Evolutionary conservation across 2,329 filamentous ascomycete genomes (phyloP).

Genomic region (Claviceps digitariae): DNA sequence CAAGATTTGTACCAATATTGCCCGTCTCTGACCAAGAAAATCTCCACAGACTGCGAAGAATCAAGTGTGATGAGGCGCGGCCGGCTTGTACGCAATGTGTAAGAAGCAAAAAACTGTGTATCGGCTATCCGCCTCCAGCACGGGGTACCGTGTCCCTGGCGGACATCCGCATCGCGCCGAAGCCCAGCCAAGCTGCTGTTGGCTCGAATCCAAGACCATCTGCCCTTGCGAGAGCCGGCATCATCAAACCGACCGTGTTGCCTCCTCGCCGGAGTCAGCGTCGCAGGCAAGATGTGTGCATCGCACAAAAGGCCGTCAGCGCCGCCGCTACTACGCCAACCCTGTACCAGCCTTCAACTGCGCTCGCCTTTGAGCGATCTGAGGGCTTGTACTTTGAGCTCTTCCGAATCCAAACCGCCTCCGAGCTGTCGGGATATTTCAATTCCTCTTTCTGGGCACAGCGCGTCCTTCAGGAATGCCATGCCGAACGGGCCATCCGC

Average conservation of each 20-base stretch:
- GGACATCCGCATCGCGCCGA: constrained; percentile 36
- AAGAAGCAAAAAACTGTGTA: constrained; percentile 42
- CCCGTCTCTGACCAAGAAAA: neutral
- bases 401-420: constrained; percentile 47
- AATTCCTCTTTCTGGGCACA: constrained; percentile 52
- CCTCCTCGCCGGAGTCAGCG: constrained; percentile 19
- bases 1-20: neutral
- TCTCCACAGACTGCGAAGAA: constrained; percentile 37
- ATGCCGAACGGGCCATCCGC: constrained; percentile 45
- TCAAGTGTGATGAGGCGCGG: constrained; percentile 53
- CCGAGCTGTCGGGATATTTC: constrained; percentile 53
- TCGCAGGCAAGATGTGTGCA: constrained; percentile 4
- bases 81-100: constrained; percentile 48
- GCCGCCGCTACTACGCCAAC: constrained; percentile 11
- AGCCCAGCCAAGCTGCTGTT: constrained; percentile 20
- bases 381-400: constrained; percentile 49
- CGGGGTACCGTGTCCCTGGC: constrained; percentile 32
- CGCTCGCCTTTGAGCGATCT: constrained; percentile 33
- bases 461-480: constrained; percentile 49
- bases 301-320: neutral
- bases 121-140: constrained; percentile 47
- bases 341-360: constrained; percentile 28
- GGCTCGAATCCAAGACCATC: constrained; percentile 9
- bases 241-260: constrained; percentile 14
- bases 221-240: constrained; percentile 3